A percentile compares a stretch with the other conserved stretches of the same genome.
These are phyloP conservation scores for Candida khao-thaluensis DNA, from an alignment of 805 yeast genomes.

Conservation along the genomic window DNA sequence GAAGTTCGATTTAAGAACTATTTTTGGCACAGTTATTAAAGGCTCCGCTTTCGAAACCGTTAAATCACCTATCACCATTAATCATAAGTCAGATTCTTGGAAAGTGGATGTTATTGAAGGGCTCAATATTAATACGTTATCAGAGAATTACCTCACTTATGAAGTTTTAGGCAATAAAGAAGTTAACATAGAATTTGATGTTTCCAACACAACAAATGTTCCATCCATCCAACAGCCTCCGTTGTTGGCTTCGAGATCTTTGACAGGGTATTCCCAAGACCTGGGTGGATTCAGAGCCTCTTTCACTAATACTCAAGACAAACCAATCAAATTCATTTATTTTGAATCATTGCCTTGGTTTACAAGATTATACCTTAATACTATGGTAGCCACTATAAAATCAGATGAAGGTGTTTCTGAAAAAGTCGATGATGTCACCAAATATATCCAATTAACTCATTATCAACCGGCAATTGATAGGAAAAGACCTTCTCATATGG, in stretches of 20 bases:
- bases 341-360: conserved; percentile 93
- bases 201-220: conserved; percentile 47
- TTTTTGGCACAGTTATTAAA: conserved; percentile 67
- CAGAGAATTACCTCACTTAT: conserved; percentile 6
- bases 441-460: conserved; percentile 49
- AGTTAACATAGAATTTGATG: conserved; percentile 26
- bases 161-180: conserved; percentile 40
- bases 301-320: conserved; percentile 62
- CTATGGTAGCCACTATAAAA: conserved; percentile 45
- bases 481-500: conserved; percentile 77
- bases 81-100: conserved; percentile 49
- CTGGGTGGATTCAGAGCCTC: conserved; percentile 84
- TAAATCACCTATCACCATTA: conserved; percentile 45
- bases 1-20: conserved; percentile 54
- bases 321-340: conserved; percentile 53
- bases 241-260: conserved; percentile 72
- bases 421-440: conserved; percentile 16
- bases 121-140: conserved; percentile 8
- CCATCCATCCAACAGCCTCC: conserved; percentile 37
- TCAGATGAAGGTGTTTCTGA: conserved; percentile 18
- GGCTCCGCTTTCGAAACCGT: conserved; percentile 56
- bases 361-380: conserved; percentile 76
- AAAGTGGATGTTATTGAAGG: conserved; percentile 25
- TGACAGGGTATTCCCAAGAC: conserved; percentile 90
- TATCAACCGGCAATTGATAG: conserved; percentile 82